A percentile compares a stretch with the other conserved stretches of the same genome.
These are phyloP conservation scores for Coriolopsis trogii DNA, from an alignment of 1,284 basidiomycete genomes.

Conservation along the genomic window DNA sequence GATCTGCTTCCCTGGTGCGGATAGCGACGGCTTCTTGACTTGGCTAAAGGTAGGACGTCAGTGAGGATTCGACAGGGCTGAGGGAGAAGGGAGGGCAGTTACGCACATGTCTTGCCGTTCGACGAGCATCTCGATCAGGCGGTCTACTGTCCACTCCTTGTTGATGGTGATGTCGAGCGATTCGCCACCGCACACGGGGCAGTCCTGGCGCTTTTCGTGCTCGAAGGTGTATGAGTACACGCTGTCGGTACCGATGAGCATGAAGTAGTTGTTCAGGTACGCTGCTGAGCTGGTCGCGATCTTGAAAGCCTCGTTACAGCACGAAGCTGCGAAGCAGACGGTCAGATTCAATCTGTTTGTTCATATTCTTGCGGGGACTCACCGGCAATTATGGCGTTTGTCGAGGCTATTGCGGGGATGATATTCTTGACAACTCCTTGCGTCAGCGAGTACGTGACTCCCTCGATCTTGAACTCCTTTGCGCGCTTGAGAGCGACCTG, in stretches of 20 bases:
- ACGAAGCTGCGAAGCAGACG: constrained; percentile 67
- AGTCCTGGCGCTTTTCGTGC: constrained; percentile 90
- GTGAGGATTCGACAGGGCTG: too few relatives aligned
- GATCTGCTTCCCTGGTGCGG: constrained; percentile 68
- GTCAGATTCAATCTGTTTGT: neutral
- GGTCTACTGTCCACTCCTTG: constrained; percentile 78
- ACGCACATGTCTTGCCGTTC: constrained; percentile 88
- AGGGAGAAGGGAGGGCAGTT: neutral
- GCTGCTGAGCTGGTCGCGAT: constrained; percentile 95
- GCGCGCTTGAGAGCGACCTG: constrained; percentile 81
- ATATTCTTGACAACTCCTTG: constrained; percentile 99
- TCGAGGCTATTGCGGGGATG: constrained; percentile 97
- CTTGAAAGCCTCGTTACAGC: constrained; percentile 99
- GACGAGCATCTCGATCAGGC: constrained; percentile 82
- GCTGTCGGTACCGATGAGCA: constrained; percentile 94
- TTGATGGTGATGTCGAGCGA: constrained; percentile 71
- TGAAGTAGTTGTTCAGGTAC: constrained; percentile 98
- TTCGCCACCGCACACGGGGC: constrained; percentile 97
- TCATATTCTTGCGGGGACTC: constrained; percentile 17
- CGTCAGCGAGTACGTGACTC: constrained; percentile 96
- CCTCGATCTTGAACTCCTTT: constrained; percentile 93
- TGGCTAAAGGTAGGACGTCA: constrained; percentile 56
- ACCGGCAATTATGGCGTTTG: constrained; percentile 96
- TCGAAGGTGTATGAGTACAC: constrained; percentile 99
- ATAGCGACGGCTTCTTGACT: constrained; percentile 90